Evolutionary conservation across 108 stramenopile species (phyloP).

Genomic region (Nitzschia sp.): DNA sequence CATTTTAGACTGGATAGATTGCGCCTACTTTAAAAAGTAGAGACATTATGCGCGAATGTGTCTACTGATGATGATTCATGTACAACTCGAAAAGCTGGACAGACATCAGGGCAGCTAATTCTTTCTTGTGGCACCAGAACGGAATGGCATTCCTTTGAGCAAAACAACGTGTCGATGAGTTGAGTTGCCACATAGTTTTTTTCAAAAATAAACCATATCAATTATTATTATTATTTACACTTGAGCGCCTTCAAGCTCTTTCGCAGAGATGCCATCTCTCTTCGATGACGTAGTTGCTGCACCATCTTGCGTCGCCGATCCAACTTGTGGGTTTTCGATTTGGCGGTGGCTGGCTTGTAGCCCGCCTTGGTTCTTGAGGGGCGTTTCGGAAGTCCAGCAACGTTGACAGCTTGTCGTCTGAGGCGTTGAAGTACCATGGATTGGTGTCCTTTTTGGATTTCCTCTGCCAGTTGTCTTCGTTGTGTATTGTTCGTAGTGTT

Average conservation of each 20-base stretch:
- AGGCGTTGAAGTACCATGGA: neutral
- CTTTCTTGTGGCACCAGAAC: no score
- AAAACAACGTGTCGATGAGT: no score
- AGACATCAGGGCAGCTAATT: no score
- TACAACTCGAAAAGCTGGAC: no score
- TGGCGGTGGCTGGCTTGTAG: neutral
- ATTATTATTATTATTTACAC: neutral
- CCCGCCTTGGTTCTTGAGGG: neutral
- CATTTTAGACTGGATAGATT: no score
- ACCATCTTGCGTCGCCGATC: neutral
- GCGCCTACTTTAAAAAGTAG: no score
- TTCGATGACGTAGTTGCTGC: neutral
- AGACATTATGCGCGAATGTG: no score
- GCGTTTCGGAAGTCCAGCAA: neutral
- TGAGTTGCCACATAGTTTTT: no score
- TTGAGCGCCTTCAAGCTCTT: slow-evolving; percentile 1
- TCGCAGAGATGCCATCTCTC: neutral
- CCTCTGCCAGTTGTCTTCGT: neutral
- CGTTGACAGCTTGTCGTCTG: slow-evolving; percentile 6
- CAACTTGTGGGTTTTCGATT: neutral
- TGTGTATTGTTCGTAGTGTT: neutral
- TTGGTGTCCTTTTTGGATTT: neutral
- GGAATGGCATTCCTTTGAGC: no score
- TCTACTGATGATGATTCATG: no score
- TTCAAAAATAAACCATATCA: no score